These are phyloP conservation scores for Suillus occidentalis DNA, from an alignment of 768 basidiomycete genomes.

Conservation along the genomic window DNA sequence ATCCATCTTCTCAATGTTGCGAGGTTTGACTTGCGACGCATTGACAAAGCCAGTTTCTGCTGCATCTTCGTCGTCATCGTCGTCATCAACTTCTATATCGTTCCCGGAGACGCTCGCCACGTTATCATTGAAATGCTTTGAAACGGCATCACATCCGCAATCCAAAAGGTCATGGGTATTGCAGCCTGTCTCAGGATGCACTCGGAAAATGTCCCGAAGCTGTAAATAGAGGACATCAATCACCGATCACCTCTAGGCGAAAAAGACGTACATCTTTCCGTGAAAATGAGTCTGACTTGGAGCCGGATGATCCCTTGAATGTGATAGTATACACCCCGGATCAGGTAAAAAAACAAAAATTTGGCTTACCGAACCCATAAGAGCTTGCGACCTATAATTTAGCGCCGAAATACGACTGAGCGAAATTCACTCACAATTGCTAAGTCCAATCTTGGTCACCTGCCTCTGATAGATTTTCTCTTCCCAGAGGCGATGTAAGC, in stretches of 20 bases:
- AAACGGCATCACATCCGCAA: slow-evolving; percentile 60
- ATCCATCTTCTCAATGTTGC: slow-evolving; percentile 46
- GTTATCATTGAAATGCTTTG: slow-evolving; percentile 10
- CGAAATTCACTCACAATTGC: slow-evolving; percentile 61
- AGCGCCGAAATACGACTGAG: neutral
- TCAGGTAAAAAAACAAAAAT: neutral
- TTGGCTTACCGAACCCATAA: slow-evolving; percentile 64
- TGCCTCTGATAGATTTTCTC: slow-evolving; percentile 94
- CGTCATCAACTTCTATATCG: slow-evolving; percentile 4
- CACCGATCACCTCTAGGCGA: neutral
- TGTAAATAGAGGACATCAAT: slow-evolving; percentile 31
- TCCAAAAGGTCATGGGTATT: slow-evolving; percentile 92
- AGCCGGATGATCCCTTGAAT: slow-evolving; percentile 43
- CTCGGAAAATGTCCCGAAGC: slow-evolving; percentile 91
- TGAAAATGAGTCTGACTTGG: slow-evolving; percentile 84
- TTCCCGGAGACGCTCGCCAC: neutral
- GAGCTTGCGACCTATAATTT: slow-evolving; percentile 39
- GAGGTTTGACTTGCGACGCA: slow-evolving; percentile 61
- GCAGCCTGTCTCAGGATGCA: slow-evolving; percentile 75
- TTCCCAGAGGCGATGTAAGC: slow-evolving; percentile 27
- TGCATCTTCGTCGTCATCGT: slow-evolving; percentile 32
- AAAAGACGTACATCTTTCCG: slow-evolving; percentile 68
- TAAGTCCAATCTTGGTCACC: slow-evolving; percentile 89
- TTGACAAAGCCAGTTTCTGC: slow-evolving; percentile 53
- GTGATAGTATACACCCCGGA: slow-evolving; percentile 11